Base-by-base conservation (phyloP, 2,329 filamentous ascomycete species). In the Rasamsonia emersonii region DNA sequence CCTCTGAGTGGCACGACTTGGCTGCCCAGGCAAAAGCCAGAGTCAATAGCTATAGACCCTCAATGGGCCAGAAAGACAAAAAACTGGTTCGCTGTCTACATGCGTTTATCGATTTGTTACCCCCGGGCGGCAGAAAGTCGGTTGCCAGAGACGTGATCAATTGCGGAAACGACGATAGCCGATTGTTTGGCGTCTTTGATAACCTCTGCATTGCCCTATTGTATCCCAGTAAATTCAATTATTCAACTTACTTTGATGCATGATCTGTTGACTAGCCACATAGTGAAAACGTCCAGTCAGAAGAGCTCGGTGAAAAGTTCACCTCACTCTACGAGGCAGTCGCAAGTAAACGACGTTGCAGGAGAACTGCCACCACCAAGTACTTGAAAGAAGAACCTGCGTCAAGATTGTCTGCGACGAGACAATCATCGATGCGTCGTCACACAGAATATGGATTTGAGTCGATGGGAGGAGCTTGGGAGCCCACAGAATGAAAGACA, bases 41-140 rank as follows among this genome's bases (percentile, higher is more conserved):
- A 21, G n/a, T 21, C n/a, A n/a, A 21, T 7, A n/a, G 7, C 7
- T 21, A 21, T n/a, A 21, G n/a, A 21, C 19, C 19, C 7, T 7
- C n/a, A 21, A 21, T 7, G n/a, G 19, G 19, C 7, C 7, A n/a
- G n/a, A n/a, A 21, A 7, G 19, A 21, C n/a, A 21, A 21, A n/a
- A 21, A 21, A n/a, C 19, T 21, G 19, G 19, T 21, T 7, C 19
- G n/a, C 7, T 7, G 7, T 7, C 7, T 21, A n/a, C n/a, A n/a
- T n/a, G 26, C 26, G 7, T 28, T 28, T 17, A 28, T 28, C 11
- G 15, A 28, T 28, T 28, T 28, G 8, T 28, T 28, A 16, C 26
- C 26, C 5, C 5, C 5, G 15, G 9, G 7, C 10, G 26, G 26
- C 26, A 5, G 26, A 9, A 9, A 14, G 5, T 28, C 26, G 7